A percentile compares a stretch with the other conserved stretches of the same genome.
Conservation (phyloP, 2,329 filamentous ascomycete genomes). For the Drechslera avenae region DNA sequence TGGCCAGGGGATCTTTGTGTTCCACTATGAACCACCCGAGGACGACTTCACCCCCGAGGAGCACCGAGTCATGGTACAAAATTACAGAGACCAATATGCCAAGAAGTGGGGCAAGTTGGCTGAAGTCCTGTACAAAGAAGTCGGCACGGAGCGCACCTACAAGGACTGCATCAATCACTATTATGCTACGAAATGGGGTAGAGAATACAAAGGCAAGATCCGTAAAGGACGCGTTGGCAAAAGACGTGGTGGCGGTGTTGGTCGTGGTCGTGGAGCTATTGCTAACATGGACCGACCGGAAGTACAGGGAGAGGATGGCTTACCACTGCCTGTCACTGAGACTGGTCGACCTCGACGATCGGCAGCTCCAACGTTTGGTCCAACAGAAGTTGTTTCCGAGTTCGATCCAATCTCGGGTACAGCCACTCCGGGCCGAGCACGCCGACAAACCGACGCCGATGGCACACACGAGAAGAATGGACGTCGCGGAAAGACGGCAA, state of each 20-base stretch:
- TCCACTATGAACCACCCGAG: constrained; percentile 72
- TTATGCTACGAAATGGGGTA: constrained; percentile 76
- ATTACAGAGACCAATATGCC: constrained; percentile 71
- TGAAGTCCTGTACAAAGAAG: constrained; percentile 59
- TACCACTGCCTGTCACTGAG: constrained; percentile 51
- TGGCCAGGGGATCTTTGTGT: constrained; percentile 69
- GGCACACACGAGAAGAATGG: constrained; percentile 45
- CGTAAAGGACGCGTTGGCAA: constrained; percentile 37
- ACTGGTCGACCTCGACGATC: constrained; percentile 57
- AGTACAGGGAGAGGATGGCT: constrained; percentile 46
- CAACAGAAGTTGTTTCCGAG: constrained; percentile 61
- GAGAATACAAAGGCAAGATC: constrained; percentile 77
- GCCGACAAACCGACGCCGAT: constrained; percentile 41
- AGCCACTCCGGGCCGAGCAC: constrained; percentile 42
- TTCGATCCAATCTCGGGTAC: constrained; percentile 57
- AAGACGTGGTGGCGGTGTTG: constrained; percentile 44
- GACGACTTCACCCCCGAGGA: constrained; percentile 79
- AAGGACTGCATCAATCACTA: constrained; percentile 85
- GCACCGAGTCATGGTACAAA: constrained; percentile 71
- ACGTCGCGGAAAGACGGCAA: constrained; percentile 49
- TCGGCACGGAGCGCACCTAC: constrained; percentile 67
- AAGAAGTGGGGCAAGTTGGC: constrained; percentile 85
- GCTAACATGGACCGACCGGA: constrained; percentile 54
- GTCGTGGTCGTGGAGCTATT: constrained; percentile 63
- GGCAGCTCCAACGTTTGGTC: constrained; percentile 73